phyloP scores from a whole-genome alignment of 805 yeast species.

The Saccharomyces kudriavzevii region DNA sequence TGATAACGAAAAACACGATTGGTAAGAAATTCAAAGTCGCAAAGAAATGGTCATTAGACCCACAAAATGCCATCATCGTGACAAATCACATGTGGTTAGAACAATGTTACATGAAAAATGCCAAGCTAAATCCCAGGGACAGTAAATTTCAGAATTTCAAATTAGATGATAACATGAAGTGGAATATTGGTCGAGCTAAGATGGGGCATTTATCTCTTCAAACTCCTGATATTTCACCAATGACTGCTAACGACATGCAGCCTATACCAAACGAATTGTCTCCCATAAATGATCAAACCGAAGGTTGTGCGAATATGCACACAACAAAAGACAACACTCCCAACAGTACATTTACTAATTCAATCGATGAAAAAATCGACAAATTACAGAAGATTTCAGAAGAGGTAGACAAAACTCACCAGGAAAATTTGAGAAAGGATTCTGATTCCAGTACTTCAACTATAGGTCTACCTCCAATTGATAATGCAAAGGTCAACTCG shows the following conservation, averaged over 20 bases:
- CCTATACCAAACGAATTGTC: neutral
- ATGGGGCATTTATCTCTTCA: neutral
- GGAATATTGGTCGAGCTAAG: neutral
- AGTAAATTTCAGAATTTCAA: conserved; percentile 7
- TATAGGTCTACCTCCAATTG: neutral
- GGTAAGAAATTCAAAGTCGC: conserved; percentile 80
- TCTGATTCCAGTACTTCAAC: neutral
- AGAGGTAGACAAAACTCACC: neutral
- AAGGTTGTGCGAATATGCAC: neutral
- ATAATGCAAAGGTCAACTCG: neutral
- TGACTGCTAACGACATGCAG: neutral
- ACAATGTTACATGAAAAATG: conserved; percentile 44
- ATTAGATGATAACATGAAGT: neutral
- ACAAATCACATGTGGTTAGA: conserved; percentile 88
- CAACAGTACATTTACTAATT: neutral
- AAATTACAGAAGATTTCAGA: neutral
- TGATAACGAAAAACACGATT: conserved; percentile 55
- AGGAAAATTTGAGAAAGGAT: neutral
- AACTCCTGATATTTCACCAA: neutral
- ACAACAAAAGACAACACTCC: neutral
- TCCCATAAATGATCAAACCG: neutral
- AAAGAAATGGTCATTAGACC: conserved; percentile 42
- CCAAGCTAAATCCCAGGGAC: conserved; percentile 7
- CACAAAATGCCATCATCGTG: conserved; percentile 31
- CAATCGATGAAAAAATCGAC: neutral